These are phyloP conservation scores for Hippophae tibetana DNA, from an alignment of 306 rosid species.

Conservation along the genomic window DNA sequence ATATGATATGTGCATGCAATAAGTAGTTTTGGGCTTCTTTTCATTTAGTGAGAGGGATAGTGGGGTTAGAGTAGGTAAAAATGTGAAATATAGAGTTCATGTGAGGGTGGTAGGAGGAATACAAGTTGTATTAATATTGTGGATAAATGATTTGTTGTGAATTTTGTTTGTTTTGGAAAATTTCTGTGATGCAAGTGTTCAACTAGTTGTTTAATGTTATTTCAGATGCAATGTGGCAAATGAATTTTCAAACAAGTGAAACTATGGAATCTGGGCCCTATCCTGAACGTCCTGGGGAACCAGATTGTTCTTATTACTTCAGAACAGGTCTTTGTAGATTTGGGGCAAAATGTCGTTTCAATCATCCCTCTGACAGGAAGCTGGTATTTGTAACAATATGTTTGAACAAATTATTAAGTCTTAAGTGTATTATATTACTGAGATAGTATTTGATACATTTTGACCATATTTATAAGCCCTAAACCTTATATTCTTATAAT, in stretches of 20 bases:
- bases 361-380: slow-evolving; percentile 92
- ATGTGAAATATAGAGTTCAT: too few relatives aligned
- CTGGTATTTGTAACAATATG: slow-evolving; percentile 48
- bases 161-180: background rate
- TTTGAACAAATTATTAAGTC: slow-evolving; percentile 7
- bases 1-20: too few relatives aligned
- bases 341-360: slow-evolving; percentile 90
- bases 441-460: slow-evolving; percentile 3
- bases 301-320: slow-evolving; percentile 91
- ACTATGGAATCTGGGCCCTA: slow-evolving; percentile 79
- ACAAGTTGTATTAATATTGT: background rate
- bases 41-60: too few relatives aligned
- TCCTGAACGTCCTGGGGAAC: slow-evolving; percentile 93
- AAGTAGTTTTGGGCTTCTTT: too few relatives aligned
- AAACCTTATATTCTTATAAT: too few relatives aligned
- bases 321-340: slow-evolving; percentile 96
- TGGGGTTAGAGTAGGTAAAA: too few relatives aligned
- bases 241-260: slow-evolving; percentile 82
- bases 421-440: slow-evolving; percentile 3
- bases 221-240: slow-evolving; percentile 92
- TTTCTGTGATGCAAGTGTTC: slow-evolving; percentile 13
- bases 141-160: background rate
- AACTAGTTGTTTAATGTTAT: slow-evolving; percentile 21
- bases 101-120: background rate
- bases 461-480: background rate